Conservation (phyloP, 495 filamentous ascomycete genomes). For the Massariosphaeria phaeospora region DNA sequence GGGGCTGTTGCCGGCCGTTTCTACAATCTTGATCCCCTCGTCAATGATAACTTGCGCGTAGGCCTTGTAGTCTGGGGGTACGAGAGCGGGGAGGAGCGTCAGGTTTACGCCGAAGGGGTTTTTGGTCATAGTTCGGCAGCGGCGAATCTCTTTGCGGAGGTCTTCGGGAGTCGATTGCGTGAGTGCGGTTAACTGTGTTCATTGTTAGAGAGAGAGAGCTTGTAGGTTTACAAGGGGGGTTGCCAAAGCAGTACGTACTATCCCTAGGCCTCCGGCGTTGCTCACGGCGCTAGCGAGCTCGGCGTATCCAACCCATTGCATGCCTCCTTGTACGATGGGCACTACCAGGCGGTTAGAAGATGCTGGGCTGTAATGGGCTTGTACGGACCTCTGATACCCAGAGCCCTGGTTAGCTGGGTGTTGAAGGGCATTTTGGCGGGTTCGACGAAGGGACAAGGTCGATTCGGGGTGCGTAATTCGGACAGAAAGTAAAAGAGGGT, state of each 20-base stretch:
- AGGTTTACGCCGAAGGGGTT: slow-evolving; percentile 95
- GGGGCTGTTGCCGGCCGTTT: slow-evolving; percentile 93
- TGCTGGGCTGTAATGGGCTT: too few species aligned
- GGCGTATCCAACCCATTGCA: slow-evolving; percentile 89
- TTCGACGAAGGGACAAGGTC: neutral
- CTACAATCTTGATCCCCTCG: slow-evolving; percentile 88
- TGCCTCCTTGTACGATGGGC: slow-evolving; percentile 95
- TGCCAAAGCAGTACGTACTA: too few species aligned
- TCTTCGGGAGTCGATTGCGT: slow-evolving; percentile 92
- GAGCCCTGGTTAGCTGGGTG: slow-evolving; percentile 79
- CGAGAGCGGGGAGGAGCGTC: slow-evolving; percentile 84
- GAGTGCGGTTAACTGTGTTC: slow-evolving; percentile 84
- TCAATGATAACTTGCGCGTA: slow-evolving; percentile 93
- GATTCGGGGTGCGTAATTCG: neutral
- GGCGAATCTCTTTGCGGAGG: slow-evolving; percentile 87
- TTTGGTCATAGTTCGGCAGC: slow-evolving; percentile 76
- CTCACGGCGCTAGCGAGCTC: slow-evolving; percentile 90
- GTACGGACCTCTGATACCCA: slow-evolving; percentile 91
- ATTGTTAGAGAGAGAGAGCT: too few species aligned
- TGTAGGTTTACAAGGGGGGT: too few species aligned
- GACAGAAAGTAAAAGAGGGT: too few species aligned
- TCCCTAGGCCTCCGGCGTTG: slow-evolving; percentile 90
- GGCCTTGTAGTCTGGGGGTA: slow-evolving; percentile 84
- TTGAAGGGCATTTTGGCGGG: slow-evolving; percentile 72
- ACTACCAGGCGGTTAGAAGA: too few species aligned